phyloP scores from a whole-genome alignment of 345 rosid genomes.

The Salix purpurea region DNA sequence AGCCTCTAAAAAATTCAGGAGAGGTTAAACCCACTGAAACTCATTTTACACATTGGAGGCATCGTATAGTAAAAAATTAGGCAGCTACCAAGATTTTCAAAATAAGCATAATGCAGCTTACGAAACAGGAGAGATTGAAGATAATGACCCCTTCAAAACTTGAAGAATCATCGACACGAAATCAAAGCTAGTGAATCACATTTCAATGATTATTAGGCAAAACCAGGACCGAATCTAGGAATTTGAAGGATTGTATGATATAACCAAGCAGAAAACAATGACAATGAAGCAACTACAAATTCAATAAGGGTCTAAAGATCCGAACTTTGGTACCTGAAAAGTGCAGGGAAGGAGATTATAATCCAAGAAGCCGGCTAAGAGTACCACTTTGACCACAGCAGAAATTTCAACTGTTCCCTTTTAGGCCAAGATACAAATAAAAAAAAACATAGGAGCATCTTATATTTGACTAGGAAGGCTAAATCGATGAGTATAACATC shows the following conservation, averaged over 20 bases:
- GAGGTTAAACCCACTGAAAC: constrained; percentile 1
- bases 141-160: not conserved
- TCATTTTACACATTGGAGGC: constrained; percentile 6
- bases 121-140: constrained; percentile 9
- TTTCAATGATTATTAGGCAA: constrained; percentile 31
- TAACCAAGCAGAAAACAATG: constrained; percentile 13
- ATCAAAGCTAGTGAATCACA: constrained; percentile 13
- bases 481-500: constrained; percentile 6
- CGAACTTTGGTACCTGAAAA: constrained; percentile 40
- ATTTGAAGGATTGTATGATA: constrained; percentile 14
- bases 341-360: constrained; percentile 17
- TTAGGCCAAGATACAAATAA: constrained; percentile 28
- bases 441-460: constrained; percentile 20
- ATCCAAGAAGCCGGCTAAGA: constrained; percentile 21
- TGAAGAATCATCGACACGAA: not conserved
- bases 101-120: constrained; percentile 20
- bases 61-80: not conserved
- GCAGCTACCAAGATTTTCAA: constrained; percentile 14
- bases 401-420: constrained; percentile 3
- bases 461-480: constrained; percentile 37
- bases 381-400: constrained; percentile 12
- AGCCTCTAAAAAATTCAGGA: constrained; percentile 3
- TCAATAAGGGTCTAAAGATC: constrained; percentile 14
- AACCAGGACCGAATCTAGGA: constrained; percentile 1
- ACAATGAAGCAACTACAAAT: not conserved